phyloP scores from a whole-genome alignment of 306 rosid species.

The Canavalia ensiformis region DNA sequence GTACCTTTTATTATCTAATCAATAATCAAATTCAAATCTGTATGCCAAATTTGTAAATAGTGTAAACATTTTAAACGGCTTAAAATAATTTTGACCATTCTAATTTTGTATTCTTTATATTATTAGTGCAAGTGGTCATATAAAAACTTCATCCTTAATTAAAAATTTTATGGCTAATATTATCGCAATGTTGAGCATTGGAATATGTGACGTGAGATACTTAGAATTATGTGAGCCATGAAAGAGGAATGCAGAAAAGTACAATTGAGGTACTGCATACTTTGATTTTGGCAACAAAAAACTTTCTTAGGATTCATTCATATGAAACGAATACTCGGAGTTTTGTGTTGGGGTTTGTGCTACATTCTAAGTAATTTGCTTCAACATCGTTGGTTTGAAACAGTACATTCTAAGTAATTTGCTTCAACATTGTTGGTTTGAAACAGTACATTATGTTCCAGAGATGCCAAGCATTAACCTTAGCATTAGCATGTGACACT shows the following conservation, averaged over 20 bases:
- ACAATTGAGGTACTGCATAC: conserved; percentile 41
- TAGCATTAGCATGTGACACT: conserved; percentile 30
- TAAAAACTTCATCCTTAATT: background rate
- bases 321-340: conserved; percentile 22
- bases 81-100: background rate
- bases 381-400: conserved; percentile 31
- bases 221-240: conserved; percentile 4
- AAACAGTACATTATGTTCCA: conserved; percentile 32
- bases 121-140: background rate
- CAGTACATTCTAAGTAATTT: conserved; percentile 2
- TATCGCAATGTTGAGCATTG: background rate
- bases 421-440: conserved; percentile 29
- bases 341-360: conserved; percentile 39
- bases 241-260: conserved; percentile 27
- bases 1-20: background rate
- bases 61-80: background rate
- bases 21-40: background rate
- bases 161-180: background rate
- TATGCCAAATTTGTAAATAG: background rate
- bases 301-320: conserved; percentile 17
- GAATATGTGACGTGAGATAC: background rate
- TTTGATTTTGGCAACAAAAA: conserved; percentile 27
- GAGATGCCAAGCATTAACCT: conserved; percentile 35
- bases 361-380: background rate
- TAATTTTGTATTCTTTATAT: background rate